Base-by-base conservation (phyloP, 345 rosid species). In the Microthlaspi erraticum region DNA sequence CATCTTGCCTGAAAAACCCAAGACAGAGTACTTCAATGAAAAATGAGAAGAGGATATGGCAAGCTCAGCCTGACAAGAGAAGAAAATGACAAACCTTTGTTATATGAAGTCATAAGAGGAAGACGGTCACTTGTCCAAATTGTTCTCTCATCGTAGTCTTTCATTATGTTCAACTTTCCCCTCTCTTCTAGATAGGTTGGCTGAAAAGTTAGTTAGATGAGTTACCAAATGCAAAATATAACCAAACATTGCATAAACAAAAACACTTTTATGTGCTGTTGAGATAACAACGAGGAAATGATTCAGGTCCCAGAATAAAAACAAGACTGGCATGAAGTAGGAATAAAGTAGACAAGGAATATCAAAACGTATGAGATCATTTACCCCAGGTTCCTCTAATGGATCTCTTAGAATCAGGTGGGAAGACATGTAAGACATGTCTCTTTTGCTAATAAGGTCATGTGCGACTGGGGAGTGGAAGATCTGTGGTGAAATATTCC, bases 71-170 rank as follows among this genome's bases (percentile, higher is more conserved):
- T 12, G 43, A 45, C 34, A 32, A 17, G 73, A 53, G 51, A 68
- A 18, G 18, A 45, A 12, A 50, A 34, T 36, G 52, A 69, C 65
- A 66, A 79, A 93, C 98, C 93, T 91, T 84, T 84, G 79, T 89
- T 89, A 78, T 83, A 93, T 45, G 97, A 85, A 66, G 96, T 95
- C 88, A 89, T 82, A 70, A 91, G 83, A 73, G 96, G 91, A 63
- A 93, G 74, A 71, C 7, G 82, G 68, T 84, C 88, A 51, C 96
- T 91, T 1, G 96, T 86, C 98, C 97, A 93, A 79, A 93, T 91
- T 72, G 96, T 88, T 81, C 88, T 86, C 78, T 93, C 98, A 73
- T 89, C 92, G 77, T 76, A 85, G 69, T 89, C 94, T 77, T 79
- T 91, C 95, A 89, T 84, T 65, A 82, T 73, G 79, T 78, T 85